Percentiles rank a stretch among this genome's conserved stretches.
These are phyloP conservation scores for Talaromyces atroroseus DNA, from an alignment of 2,329 filamentous ascomycete genomes.

Conservation along the genomic window DNA sequence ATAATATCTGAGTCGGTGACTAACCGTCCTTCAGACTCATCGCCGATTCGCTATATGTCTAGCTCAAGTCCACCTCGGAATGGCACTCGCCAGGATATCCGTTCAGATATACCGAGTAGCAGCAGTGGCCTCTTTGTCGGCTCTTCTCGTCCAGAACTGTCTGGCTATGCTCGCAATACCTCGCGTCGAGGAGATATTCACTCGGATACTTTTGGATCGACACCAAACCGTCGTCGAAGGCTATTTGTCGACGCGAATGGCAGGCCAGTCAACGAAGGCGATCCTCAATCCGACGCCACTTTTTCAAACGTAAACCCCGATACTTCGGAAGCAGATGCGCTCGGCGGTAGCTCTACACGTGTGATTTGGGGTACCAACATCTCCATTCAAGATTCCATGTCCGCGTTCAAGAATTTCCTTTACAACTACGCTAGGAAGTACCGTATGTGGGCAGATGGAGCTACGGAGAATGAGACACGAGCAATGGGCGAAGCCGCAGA, in stretches of 20 bases:
- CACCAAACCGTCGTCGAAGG: conserved; percentile 50
- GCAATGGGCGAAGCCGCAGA: conserved; percentile 63
- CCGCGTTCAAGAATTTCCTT: conserved; percentile 84
- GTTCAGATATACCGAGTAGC: conserved; percentile 71
- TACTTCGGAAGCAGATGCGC: conserved; percentile 83
- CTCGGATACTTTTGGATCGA: conserved; percentile 62
- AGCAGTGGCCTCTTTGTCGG: conserved; percentile 83
- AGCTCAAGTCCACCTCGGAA: conserved; percentile 77
- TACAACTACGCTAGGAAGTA: conserved; percentile 91
- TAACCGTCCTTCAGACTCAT: conserved; percentile 63
- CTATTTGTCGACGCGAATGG: conserved; percentile 62
- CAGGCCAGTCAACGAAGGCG: conserved; percentile 49
- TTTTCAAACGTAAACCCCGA: conserved; percentile 69
- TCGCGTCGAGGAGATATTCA: conserved; percentile 80
- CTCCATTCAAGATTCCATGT: conserved; percentile 82
- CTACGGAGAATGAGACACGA: conserved; percentile 68
- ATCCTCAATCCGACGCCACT: conserved; percentile 54
- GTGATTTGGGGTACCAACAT: conserved; percentile 98
- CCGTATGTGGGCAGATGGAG: conserved; percentile 83
- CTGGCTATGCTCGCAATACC: conserved; percentile 49
- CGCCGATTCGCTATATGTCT: conserved; percentile 82
- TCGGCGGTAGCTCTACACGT: conserved; percentile 74
- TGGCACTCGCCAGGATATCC: conserved; percentile 49
- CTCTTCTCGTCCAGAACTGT: conserved; percentile 41
- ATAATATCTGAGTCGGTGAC: not conserved